phyloP scores from a whole-genome alignment of 495 filamentous ascomycete genomes.

The Tuber calosporum region DNA sequence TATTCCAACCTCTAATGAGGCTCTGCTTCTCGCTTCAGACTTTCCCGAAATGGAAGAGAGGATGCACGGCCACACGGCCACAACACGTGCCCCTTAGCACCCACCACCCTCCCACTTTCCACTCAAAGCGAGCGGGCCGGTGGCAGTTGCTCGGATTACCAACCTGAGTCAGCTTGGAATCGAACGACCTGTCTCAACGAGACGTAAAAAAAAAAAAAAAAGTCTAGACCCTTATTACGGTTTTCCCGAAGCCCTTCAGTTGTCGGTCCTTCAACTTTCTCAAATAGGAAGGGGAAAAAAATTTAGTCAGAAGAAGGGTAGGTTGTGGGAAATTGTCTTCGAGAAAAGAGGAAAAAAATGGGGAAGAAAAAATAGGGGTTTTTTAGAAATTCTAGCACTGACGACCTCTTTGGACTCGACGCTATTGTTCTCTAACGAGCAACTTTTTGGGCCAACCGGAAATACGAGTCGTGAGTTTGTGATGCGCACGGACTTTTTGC shows the following conservation, averaged over 20 bases:
- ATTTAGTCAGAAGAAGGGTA: no score
- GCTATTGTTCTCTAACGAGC: neutral
- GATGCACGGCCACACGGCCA: neutral
- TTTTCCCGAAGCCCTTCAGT: neutral
- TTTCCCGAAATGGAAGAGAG: neutral
- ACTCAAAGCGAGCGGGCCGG: neutral
- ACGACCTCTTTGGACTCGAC: no score
- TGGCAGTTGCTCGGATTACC: neutral
- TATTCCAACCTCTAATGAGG: conserved; percentile 36
- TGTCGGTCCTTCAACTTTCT: neutral
- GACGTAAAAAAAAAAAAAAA: neutral
- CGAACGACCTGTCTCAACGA: neutral
- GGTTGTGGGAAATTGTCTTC: no score
- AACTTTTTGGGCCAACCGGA: neutral
- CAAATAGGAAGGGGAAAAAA: neutral
- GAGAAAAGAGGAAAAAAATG: no score
- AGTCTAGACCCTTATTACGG: neutral
- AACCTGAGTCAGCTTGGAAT: neutral
- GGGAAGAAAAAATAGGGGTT: no score
- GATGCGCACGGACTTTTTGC: no score
- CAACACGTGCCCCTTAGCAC: neutral
- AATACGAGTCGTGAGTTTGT: no score
- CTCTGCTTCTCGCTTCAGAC: conserved; percentile 18
- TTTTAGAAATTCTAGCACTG: no score
- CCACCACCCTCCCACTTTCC: neutral